Evolutionary conservation across 257 asterid genomes (phyloP).

Genomic region (Solanum piurae): DNA sequence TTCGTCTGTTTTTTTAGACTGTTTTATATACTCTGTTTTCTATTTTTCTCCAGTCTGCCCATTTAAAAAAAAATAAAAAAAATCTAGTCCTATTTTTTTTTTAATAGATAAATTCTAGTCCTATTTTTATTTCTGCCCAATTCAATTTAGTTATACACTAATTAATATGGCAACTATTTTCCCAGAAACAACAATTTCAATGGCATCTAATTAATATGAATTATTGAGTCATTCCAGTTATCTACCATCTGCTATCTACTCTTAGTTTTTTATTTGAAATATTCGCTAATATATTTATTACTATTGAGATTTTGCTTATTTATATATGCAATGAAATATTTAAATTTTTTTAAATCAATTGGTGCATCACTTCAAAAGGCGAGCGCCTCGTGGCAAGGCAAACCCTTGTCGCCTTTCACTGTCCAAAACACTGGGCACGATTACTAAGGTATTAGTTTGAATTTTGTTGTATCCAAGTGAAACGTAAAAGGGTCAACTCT

Average conservation of each 20-base stretch:
- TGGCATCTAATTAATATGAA: neutral
- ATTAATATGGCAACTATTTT: neutral
- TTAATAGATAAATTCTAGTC: neutral
- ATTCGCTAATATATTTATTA: neutral
- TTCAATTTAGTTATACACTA: no score
- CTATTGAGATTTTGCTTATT: neutral
- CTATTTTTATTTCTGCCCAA: neutral
- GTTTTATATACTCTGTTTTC: neutral
- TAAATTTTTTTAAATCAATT: no score
- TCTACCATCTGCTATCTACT: neutral
- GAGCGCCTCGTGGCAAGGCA: neutral
- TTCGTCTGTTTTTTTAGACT: neutral
- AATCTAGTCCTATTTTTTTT: no score
- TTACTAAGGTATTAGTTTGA: neutral
- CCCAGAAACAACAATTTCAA: neutral
- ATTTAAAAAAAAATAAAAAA: no score
- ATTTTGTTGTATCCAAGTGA: neutral
- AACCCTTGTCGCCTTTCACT: neutral
- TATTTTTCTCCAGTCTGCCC: neutral
- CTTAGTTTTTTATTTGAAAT: neutral
- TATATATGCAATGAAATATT: neutral
- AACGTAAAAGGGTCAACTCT: neutral
- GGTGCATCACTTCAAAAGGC: neutral
- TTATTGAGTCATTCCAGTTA: neutral
- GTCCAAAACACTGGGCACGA: neutral